Percentiles rank a stretch among this genome's conserved stretches.
These are phyloP conservation scores for Zychaea mexicana DNA, from an alignment of 371 early-diverging fungal genomes.

Conservation along the genomic window DNA sequence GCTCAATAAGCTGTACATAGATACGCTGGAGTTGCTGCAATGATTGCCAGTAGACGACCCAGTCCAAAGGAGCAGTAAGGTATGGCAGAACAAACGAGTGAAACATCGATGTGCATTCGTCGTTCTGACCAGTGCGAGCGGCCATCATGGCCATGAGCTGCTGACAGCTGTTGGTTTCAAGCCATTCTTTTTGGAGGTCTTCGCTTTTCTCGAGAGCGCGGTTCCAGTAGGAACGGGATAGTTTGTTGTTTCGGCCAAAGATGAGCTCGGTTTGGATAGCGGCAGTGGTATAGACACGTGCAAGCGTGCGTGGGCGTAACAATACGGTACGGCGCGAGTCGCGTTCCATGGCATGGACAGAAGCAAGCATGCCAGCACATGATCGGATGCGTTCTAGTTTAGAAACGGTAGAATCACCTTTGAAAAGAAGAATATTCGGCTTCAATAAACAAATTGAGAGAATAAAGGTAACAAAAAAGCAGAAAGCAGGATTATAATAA, in stretches of 20 bases:
- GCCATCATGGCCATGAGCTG: slow-evolving; percentile 15
- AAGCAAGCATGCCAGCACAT: slow-evolving; percentile 36
- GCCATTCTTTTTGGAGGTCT: not conserved
- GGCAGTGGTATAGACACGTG: slow-evolving; percentile 32
- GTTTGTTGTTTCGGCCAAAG: slow-evolving; percentile 18
- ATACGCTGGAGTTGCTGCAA: slow-evolving; percentile 18
- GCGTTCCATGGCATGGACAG: slow-evolving; percentile 16
- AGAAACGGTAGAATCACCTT: slow-evolving; percentile 32
- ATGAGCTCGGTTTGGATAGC: slow-evolving; percentile 40
- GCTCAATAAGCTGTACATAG: not conserved
- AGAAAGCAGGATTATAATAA: not conserved
- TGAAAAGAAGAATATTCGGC: not conserved
- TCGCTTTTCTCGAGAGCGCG: not conserved
- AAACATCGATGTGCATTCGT: slow-evolving; percentile 24
- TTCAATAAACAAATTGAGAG: not conserved
- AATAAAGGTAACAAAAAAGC: not conserved
- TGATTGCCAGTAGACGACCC: slow-evolving; percentile 35
- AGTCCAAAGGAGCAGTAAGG: slow-evolving; percentile 35
- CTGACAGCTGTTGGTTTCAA: not conserved
- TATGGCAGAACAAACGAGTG: slow-evolving; percentile 41
- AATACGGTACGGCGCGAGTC: slow-evolving; percentile 11
- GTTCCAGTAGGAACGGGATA: slow-evolving; percentile 1
- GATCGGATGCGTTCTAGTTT: slow-evolving; percentile 37
- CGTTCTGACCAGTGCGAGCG: not conserved
- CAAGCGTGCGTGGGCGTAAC: slow-evolving; percentile 27